Evolutionary conservation across 768 basidiomycete genomes (phyloP), one percentile per base, ranked within the genome.

Genomic region (Lyophyllum semitale): DNA sequence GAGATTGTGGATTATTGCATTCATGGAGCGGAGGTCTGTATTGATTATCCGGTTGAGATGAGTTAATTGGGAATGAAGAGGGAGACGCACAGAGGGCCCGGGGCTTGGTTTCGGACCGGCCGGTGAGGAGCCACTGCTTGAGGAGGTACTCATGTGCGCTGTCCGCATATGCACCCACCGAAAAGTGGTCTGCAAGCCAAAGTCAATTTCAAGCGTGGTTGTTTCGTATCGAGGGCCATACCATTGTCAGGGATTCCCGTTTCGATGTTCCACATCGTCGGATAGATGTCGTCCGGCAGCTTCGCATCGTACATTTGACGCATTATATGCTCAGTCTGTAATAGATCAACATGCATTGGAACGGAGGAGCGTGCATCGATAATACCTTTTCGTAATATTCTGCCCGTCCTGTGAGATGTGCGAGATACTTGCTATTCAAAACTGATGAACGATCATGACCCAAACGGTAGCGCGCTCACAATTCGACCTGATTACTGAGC

Each of bases 111-210:
- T 88, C 88, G 1, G 76, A 73, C 51, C 75, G 73, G 12, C 75
- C 81, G 2, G 81, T 81, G 37, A 88, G 71, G 17, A 89, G 70
- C 71, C 82, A 89, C 54, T 85, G 84, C 60, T 89, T 89, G 43
- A 89, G 77, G 27, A 84, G 76, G 64, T 88, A 89, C 64, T 88
- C 87, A 50, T 89, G 85, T 17, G 77, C 84, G 58, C 87, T 88
- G 60, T 88, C 87, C 1, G 84, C 81, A 22, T 68, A 75, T 3
- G 78, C 84, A 17, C 84, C 86, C 13, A 85, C 78, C 5, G 83
- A 77, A 22, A 81, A 67, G 20, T 67, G 74, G 30, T 58, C 76
- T 77, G 42, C 76, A 66, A 17, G 15, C 30, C 13, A 50, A 29
- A 29, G 35, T 47, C 38, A 47, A n/a, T 12, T 4, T 4, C 8